Evolutionary conservation across 2,329 filamentous ascomycete genomes (phyloP), one percentile per base, ranked within the genome.

Genomic region (Colletotrichum simmondsii): DNA sequence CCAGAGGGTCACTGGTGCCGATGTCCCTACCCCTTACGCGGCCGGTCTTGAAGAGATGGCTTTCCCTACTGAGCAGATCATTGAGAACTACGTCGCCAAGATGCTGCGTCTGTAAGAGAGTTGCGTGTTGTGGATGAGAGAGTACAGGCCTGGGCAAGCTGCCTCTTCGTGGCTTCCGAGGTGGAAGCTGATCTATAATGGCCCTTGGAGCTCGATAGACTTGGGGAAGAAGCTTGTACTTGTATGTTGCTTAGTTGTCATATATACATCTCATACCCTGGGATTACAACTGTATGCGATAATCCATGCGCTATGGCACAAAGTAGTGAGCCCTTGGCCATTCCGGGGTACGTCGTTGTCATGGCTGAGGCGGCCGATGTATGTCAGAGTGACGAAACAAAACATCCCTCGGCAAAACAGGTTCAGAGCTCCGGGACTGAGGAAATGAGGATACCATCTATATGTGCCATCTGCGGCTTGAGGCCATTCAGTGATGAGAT

Each of bases 11-110:
- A 98, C 97, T 72, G 97, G 97, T 83, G 96, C 97, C 76, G 97
- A 99, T 84, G 97, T 99, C 14, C 97, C 97, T 62, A 99, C 97
- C 8, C 97, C 97, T 49, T 98, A 99, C 82, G 96, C 97, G 72
- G 89, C 93, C 85, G 94, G 94, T 83, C 90, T 99, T 71, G 97
- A 99, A 90, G 92, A 97, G 86, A 93, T 99, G 94, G 89, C 89
- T 80, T 99, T 99, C 93, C 97, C 97, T 63, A 94, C 92, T 77
- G 95, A 98, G 87, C 84, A 92, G 76, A 88, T 97, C 79, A 98
- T 99, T 81, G 93, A 94, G 83, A 88, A 93, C 78, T 96, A 97
- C 83, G 93, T 93, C 68, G 95, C 93, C 78, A 98, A 98, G 91
- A 88, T 98, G 79, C 88, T 99, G 81, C 90, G 91, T 77, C 87